Conservation (phyloP, 768 basidiomycete genomes). For the Lentinula edodes region DNA sequence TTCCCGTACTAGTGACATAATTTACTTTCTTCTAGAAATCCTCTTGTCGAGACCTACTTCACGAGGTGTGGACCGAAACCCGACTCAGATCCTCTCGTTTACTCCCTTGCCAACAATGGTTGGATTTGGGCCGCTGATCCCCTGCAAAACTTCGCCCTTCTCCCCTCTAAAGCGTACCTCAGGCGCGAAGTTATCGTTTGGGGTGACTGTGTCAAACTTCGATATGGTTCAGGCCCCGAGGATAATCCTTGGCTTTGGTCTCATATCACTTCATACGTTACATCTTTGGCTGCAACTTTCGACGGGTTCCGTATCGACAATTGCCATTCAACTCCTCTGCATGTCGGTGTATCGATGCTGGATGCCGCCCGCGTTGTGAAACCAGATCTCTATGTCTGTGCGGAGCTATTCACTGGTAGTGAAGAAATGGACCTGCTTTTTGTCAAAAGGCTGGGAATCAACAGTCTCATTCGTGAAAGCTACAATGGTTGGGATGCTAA, state of each 20-base stretch:
- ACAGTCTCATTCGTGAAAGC: slow-evolving; percentile 92
- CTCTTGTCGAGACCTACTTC: slow-evolving; percentile 90
- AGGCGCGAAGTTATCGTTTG: slow-evolving; percentile 96
- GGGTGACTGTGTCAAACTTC: slow-evolving; percentile 97
- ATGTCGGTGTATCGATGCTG: slow-evolving; percentile 93
- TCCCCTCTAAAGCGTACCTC: slow-evolving; percentile 90
- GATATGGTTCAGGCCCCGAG: slow-evolving; percentile 75
- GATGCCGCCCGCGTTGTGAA: slow-evolving; percentile 86
- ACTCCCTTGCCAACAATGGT: slow-evolving; percentile 94
- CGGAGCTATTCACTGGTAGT: slow-evolving; percentile 94
- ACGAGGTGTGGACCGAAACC: slow-evolving; percentile 59
- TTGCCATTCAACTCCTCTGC: slow-evolving; percentile 94
- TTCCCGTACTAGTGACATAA: background rate
- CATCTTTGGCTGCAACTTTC: slow-evolving; percentile 73
- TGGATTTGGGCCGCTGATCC: slow-evolving; percentile 99
- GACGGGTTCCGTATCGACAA: slow-evolving; percentile 99
- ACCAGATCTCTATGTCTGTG: slow-evolving; percentile 93
- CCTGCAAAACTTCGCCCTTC: slow-evolving; percentile 87
- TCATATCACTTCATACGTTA: slow-evolving; percentile 84
- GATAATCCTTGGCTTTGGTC: slow-evolving; percentile 95
- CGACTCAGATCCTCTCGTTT: slow-evolving; percentile 43
- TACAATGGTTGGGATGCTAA: slow-evolving; percentile 88
- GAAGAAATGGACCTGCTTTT: slow-evolving; percentile 92
- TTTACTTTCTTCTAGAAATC: slow-evolving; percentile 42
- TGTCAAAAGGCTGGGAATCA: slow-evolving; percentile 88